Base-by-base conservation (phyloP, 768 basidiomycete species). In the Boletus rex-veris region DNA sequence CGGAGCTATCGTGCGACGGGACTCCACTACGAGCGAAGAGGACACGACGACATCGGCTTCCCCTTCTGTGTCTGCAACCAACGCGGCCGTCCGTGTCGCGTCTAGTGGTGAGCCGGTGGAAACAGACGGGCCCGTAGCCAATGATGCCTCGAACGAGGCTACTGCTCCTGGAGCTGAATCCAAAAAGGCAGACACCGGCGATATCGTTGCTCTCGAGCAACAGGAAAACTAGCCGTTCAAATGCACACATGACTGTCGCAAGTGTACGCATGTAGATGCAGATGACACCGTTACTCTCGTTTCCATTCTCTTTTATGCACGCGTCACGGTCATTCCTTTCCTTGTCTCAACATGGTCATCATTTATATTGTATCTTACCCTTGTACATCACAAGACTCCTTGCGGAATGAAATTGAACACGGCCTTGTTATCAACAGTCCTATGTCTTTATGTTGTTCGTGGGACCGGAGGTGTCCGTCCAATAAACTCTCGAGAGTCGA, bases 1-100 rank as follows among this genome's bases (percentile, higher is more conserved):
- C 57, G 76, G 68, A 49, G 66, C 59, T 19, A 48, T 62, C 26
- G 74, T 67, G 58, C 74, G 80, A 18, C 71, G 79, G 44, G 76
- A 76, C 53, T 85, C 83, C 3, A 80, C 75, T 50, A 74, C 76
- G 16, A 84, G 82, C 55, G 80, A 79, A 53, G 75, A 28, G 28
- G 28, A 77, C 1, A 74, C 76, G 7, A 59, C 53, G 28, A 71
- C 72, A 11, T 74, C 74, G 5, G 62, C 60, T 14, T 70, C 74
- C 4, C 65, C 58, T 4, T 73, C 74, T 3, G 63, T 67, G 40
- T 66, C 73, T 30, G 70, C 65, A 5, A 64, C 47, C 15, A 65
- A 64, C 18, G 44, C 48, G 12, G 46, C 19, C 3, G 39, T 33
- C 0, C 55, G 15, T 21, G 59, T 45, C 33, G 61, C 14, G 21